Evolutionary conservation across 2,329 filamentous ascomycete species (phyloP).

Genomic region (Exserohilum rostratum): DNA sequence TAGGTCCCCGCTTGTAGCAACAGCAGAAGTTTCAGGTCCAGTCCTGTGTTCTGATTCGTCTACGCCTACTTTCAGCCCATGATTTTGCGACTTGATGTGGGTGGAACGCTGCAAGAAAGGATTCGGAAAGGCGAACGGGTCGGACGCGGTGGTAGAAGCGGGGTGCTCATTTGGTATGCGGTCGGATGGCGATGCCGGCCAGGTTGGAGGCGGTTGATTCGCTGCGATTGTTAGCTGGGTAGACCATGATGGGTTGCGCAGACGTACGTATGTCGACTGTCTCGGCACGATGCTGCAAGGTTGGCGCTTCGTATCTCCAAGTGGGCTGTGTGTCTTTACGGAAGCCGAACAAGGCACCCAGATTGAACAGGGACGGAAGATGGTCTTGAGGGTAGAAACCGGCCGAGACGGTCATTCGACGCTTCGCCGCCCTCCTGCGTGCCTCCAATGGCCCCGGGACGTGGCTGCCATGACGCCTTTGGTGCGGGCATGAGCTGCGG

Average conservation of each 20-base stretch:
- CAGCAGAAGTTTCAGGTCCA: background rate
- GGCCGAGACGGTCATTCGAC: constrained; percentile 58
- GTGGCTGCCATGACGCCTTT: constrained; percentile 63
- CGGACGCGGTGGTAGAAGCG: background rate
- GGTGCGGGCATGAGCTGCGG: constrained; percentile 53
- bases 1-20: background rate
- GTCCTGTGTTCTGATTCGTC: background rate
- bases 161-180: background rate
- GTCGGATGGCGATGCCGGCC: constrained; percentile 1
- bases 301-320: constrained; percentile 47
- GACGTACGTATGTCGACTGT: constrained; percentile 29
- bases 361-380: constrained; percentile 32
- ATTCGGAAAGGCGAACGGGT: constrained; percentile 1
- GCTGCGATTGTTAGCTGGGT: constrained; percentile 7
- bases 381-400: constrained; percentile 46
- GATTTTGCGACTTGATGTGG: background rate
- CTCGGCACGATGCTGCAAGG: constrained; percentile 18
- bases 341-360: constrained; percentile 38
- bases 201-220: background rate
- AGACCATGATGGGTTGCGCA: background rate
- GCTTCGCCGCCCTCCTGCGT: constrained; percentile 60
- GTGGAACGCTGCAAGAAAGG: constrained; percentile 2
- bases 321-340: constrained; percentile 26
- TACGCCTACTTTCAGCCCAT: background rate
- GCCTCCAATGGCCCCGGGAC: constrained; percentile 69